Evolutionary conservation across 768 basidiomycete genomes (phyloP), one percentile per base, ranked within the genome.

Genomic region (Pleurotus tuber-regium): DNA sequence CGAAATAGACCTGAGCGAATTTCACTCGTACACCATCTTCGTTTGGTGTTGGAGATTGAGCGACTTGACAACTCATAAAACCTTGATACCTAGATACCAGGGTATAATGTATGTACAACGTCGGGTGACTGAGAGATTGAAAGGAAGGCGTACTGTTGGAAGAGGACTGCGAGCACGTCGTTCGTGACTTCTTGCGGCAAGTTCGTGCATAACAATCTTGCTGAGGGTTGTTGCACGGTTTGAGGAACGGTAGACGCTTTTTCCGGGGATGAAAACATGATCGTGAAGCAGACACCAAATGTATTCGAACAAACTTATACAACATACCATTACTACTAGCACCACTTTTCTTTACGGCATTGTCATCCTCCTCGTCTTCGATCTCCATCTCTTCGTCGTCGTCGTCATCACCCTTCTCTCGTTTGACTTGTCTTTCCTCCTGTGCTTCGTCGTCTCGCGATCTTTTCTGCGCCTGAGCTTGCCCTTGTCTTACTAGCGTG

Each of bases 311-410:
- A 25, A 64, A 63, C 47, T 35, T 48, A 63, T 43, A 61, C 55
- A 60, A 75, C 80, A 65, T 75, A 84, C 82, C 51, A 35, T 16
- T 48, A 78, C 58, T 72, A 59, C n/a, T n/a, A 38, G n/a, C n/a
- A 38, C n/a, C 35, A 9, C 21, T 16, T 38, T 38, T 16, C 58
- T 70, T 66, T 54, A 60, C 66, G 43, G 75, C 41, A 71, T 70
- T 30, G 71, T 48, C 64, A 50, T 88, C 86, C 40, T 90, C 87
- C 41, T 97, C 92, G 43, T 94, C 92, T 54, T 94, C 92, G 61
- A 93, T 91, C 70, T 96, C 93, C 87, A 95, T 95, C 71, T 93
- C 91, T 63, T 88, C 88, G 50, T 84, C 92, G 56, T 90, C 89
- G 57, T 83, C 82, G 48, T 78, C 84, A 42, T 81, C 80, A 38